Evolutionary conservation across 768 basidiomycete genomes (phyloP).

Genomic region (Chiua virens): DNA sequence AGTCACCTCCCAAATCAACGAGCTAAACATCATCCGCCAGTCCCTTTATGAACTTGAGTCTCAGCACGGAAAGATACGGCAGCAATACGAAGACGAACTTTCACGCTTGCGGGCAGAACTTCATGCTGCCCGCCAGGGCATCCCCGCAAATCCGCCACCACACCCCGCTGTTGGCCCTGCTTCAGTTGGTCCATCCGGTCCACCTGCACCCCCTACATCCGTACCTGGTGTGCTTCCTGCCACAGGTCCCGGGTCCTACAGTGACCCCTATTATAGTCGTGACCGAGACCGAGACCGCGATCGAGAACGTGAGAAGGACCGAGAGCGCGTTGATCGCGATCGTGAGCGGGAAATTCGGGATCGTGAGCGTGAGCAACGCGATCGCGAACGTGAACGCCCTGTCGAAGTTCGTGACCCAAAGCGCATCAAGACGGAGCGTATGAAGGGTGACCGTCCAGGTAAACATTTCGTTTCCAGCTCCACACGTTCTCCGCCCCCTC

Average conservation of each 20-base stretch:
- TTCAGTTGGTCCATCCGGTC: conserved; percentile 34
- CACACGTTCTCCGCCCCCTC: conserved; percentile 33
- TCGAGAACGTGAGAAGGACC: conserved; percentile 42
- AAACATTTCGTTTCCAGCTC: conserved; percentile 27
- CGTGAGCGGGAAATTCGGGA: conserved; percentile 38
- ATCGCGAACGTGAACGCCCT: conserved; percentile 48
- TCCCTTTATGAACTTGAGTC: conserved; percentile 90
- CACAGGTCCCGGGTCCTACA: conserved; percentile 33
- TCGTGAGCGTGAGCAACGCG: conserved; percentile 38
- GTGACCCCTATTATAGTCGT: conserved; percentile 39
- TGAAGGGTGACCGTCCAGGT: conserved; percentile 46
- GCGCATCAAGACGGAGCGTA: conserved; percentile 55
- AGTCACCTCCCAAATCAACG: conserved; percentile 85
- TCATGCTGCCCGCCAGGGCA: conserved; percentile 47
- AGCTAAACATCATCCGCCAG: conserved; percentile 86
- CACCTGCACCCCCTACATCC: conserved; percentile 30
- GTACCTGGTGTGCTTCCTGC: conserved; percentile 30
- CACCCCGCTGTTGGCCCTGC: conserved; percentile 35
- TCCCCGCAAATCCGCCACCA: conserved; percentile 35
- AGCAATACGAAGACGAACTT: conserved; percentile 87
- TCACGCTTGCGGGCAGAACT: conserved; percentile 68
- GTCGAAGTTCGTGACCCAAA: conserved; percentile 56
- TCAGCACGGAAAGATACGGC: conserved; percentile 81
- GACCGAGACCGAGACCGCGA: conserved; percentile 40
- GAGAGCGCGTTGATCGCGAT: conserved; percentile 39